Base-by-base conservation (phyloP, 768 basidiomycete genomes). In the Lyophyllum shimeji region DNA sequence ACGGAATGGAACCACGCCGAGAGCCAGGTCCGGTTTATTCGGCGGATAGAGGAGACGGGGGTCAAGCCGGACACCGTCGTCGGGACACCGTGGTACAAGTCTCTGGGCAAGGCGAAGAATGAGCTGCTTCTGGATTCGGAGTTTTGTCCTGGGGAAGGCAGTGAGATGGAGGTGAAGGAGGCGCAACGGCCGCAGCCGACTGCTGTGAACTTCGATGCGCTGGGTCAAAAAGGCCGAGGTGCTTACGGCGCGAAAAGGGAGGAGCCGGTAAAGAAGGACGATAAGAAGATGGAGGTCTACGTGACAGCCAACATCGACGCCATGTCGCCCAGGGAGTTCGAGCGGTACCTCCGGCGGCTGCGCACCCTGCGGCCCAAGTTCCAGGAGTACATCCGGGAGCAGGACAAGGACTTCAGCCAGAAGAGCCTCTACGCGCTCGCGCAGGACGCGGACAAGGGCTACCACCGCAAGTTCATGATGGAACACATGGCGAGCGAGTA, bases 1-100 rank as follows among this genome's bases (percentile, higher is more conserved):
- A 86, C 88, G 21, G 87, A 89, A 59, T 94, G 92, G 90, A 79
- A 79, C 63, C 77, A 80, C 56, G 87, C 81, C 15, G 84, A 88
- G 62, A 71, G 69, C 40, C 82, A 89, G 65, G 84, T 83, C n/a
- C 74, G 82, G 45, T 89, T 87, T 69, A 76, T 92, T 54, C 75
- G 78, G 61, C 79, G 84, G 56, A 80, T 86, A 68, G 83, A 86
- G 63, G 87, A 90, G 66, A 76, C 88, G 52, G 79, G 79, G 20
- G 65, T 77, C 18, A 65, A 67, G 9, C 75, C 81, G 3, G 60
- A 61, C 23, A 23, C 74, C 4, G 39, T 58, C 0, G 50, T 60
- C 7, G 31, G 61, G 1, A 66, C 71, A 0, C 20, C 65, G 1
- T 86, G 83, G 82, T 57, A 63, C 21, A 64, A 58, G 46, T 67